Evolutionary conservation across 306 rosid genomes (phyloP).

Genomic region (Lablab purpureus): DNA sequence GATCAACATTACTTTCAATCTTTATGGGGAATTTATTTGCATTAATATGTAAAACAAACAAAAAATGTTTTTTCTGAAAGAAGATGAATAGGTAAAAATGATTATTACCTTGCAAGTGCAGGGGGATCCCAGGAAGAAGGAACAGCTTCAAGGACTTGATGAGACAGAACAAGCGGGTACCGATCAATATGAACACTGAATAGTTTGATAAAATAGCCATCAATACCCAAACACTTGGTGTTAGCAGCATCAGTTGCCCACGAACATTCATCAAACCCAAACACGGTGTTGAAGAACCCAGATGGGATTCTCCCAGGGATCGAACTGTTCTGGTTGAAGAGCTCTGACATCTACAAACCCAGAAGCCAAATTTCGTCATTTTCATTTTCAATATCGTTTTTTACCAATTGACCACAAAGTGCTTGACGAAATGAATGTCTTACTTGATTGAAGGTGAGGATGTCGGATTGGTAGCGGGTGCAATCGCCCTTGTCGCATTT

Average conservation of each 20-base stretch:
- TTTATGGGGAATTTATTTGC: not conserved
- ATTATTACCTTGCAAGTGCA: conserved; percentile 80
- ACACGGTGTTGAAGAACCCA: conserved; percentile 72
- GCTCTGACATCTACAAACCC: conserved; percentile 77
- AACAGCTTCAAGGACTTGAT: conserved; percentile 62
- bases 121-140: conserved; percentile 91
- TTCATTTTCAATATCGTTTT: not conserved
- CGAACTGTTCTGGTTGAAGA: conserved; percentile 64
- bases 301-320: conserved; percentile 82
- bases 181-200: conserved; percentile 73
- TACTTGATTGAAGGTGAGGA: conserved; percentile 75
- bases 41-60: not conserved
- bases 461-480: conserved; percentile 72
- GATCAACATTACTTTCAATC: not conserved
- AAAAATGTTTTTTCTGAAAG: not conserved
- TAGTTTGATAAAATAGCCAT: conserved; percentile 63
- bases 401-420: not conserved
- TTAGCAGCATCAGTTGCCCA: conserved; percentile 80
- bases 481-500: conserved; percentile 93
- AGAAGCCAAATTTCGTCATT: not conserved
- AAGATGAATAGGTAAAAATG: not conserved
- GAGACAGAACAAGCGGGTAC: conserved; percentile 72
- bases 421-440: conserved; percentile 19
- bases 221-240: conserved; percentile 71
- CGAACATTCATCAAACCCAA: conserved; percentile 69